phyloP scores from a whole-genome alignment of 2,329 filamentous ascomycete species.

The Triangularia verruculosa region DNA sequence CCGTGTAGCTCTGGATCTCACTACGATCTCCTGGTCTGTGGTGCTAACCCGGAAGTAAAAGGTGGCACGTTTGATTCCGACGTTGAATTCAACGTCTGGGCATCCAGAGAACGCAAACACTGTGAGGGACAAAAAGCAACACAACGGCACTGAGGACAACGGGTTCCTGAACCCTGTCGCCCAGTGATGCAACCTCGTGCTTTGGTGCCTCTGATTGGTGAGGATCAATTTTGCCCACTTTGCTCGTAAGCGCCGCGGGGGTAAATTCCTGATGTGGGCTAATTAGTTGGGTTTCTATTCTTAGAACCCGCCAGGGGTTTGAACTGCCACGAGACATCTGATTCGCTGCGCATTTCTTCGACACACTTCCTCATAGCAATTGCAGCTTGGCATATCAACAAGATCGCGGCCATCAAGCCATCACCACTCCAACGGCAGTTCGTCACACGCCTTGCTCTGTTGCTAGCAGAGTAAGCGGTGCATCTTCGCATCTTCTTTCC shows the following conservation, averaged over 20 bases:
- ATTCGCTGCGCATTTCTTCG: neutral
- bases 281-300: constrained; percentile 12
- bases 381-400: neutral
- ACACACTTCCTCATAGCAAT: neutral
- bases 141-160: neutral
- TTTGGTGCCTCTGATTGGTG: constrained; percentile 12
- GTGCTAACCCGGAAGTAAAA: neutral
- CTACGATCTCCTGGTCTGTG: constrained; percentile 1
- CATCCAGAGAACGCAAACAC: neutral
- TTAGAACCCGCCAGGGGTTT: constrained; percentile 14
- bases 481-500: neutral
- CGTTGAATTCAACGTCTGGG: constrained; percentile 3
- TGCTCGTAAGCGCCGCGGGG: constrained; percentile 23
- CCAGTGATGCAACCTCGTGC: neutral
- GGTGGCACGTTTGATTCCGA: neutral
- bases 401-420: neutral
- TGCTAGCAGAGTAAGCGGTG: neutral
- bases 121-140: neutral
- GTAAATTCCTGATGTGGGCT: constrained; percentile 26
- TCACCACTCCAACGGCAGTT: neutral
- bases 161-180: neutral
- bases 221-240: constrained; percentile 19
- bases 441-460: neutral
- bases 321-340: neutral
- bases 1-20: constrained; percentile 2